Base-by-base conservation (phyloP, 805 yeast species). In the Isabelozyma pseudorhagii region DNA sequence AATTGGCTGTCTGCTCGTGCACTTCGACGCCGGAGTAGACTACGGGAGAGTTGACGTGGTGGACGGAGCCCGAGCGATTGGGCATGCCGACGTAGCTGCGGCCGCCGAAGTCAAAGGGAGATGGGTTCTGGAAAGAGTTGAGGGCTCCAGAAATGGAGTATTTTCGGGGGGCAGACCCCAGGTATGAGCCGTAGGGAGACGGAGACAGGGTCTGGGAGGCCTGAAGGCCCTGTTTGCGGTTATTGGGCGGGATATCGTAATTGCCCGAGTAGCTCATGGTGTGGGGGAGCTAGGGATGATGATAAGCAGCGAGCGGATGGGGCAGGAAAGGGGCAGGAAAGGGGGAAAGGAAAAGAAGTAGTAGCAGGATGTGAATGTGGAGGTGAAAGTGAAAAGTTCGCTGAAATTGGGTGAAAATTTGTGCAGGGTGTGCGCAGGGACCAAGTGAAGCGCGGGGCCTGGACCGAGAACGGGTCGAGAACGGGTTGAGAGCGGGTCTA, bases 1-100 rank as follows among this genome's bases (percentile, higher is more conserved):
- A 68, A 41, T 72, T 77, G 1, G 82, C 84, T 0, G 85, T 75
- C 51, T 81, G 81, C 51, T 79, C 83, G 54, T 82, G 84, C 42
- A 82, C 72, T 13, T 78, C 75, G 25, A 64, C 61, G 5, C 80
- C 78, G 0, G 82, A 68, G 54, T 74, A 77, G 13, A 80, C 77
- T 2, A 74, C 66, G 4, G 84, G 82, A 3, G 78, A 67, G 14
- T 47, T 43, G 17, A 47, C 9, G 38, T 56, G 56, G 46, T 55
- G 52, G 18, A 64, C 55, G 28, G 66, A 53, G 29, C 64, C 57
- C 10, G 61, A 57, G 13, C 72, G 57, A 49, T 64, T 65, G 21
- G 59, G 50, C 61, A 63, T 60, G 38, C 68, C 61, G 8, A 73
- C 69, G 54, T 74, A 73, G 48, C 74, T 69, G 54, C 78, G 61